Conservation (phyloP, 345 rosid genomes). For the Salix purpurea region DNA sequence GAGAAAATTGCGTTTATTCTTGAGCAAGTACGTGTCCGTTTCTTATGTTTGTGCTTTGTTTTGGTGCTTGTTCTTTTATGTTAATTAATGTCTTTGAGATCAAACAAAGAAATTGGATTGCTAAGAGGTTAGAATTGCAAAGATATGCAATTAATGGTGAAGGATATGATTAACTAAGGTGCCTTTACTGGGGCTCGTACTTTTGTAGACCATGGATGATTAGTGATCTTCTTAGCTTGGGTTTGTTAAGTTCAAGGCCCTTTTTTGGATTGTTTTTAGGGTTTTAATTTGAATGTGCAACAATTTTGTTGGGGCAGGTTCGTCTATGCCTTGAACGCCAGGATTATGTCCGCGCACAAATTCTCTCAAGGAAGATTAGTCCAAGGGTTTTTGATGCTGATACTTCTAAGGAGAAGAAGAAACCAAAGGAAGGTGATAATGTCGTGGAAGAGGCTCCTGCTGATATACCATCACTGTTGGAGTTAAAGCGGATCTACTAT, state of each 20-base stretch:
- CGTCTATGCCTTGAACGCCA: constrained; percentile 85
- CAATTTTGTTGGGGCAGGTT: constrained; percentile 38
- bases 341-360: constrained; percentile 93
- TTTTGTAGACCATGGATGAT: background rate
- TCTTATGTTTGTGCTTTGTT: background rate
- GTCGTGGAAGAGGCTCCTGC: constrained; percentile 92
- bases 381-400: constrained; percentile 80
- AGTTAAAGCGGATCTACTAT: constrained; percentile 76
- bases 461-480: constrained; percentile 83
- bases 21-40: constrained; percentile 56
- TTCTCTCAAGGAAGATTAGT: constrained; percentile 91
- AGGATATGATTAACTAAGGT: background rate
- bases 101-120: background rate
- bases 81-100: background rate
- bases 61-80: background rate
- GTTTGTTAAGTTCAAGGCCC: background rate
- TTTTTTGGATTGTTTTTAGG: background rate
- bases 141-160: background rate
- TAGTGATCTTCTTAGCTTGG: background rate
- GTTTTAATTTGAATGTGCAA: constrained; percentile 2
- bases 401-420: constrained; percentile 78
- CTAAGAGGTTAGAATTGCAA: background rate
- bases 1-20: constrained; percentile 95
- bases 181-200: background rate
- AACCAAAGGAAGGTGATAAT: constrained; percentile 85